Conservation (phyloP, 1,139 yeast genomes). For the Yamadazyma siamensis region DNA sequence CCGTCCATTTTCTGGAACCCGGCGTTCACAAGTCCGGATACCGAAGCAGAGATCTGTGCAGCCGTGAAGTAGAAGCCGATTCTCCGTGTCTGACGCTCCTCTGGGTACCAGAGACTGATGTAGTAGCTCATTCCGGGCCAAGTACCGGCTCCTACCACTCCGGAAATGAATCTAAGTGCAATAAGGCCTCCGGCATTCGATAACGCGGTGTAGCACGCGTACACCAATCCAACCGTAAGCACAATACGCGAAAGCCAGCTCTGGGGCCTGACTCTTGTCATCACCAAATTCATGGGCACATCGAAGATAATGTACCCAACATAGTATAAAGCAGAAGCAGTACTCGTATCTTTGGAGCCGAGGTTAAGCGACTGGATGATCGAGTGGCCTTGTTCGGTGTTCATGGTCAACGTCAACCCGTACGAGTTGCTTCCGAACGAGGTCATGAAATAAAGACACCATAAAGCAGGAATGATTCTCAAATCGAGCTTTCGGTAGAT, state of each 20-base stretch:
- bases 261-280: conserved; percentile 84
- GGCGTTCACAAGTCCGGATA: conserved; percentile 80
- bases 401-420: conserved; percentile 83
- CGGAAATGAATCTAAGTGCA: conserved; percentile 72
- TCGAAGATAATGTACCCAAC: conserved; percentile 84
- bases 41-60: conserved; percentile 84
- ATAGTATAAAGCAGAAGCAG: conserved; percentile 78
- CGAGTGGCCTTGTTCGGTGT: conserved; percentile 60
- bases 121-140: conserved; percentile 95
- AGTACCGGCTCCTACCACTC: conserved; percentile 83
- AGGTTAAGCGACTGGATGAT: conserved; percentile 51
- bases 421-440: conserved; percentile 78
- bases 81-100: conserved; percentile 70
- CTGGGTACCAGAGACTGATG: conserved; percentile 82
- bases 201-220: conserved; percentile 67
- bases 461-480: conserved; percentile 78
- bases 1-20: conserved; percentile 86
- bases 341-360: conserved; percentile 56
- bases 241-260: conserved; percentile 82
- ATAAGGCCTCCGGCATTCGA: conserved; percentile 54
- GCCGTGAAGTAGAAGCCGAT: conserved; percentile 91
- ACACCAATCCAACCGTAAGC: conserved; percentile 72
- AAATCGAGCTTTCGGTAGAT: conserved; percentile 65
- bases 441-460: conserved; percentile 75
- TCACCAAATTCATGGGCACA: conserved; percentile 80